These are phyloP conservation scores for Erythrobasidium hasegawianum DNA, from an alignment of 1,284 basidiomycete genomes.

Conservation along the genomic window DNA sequence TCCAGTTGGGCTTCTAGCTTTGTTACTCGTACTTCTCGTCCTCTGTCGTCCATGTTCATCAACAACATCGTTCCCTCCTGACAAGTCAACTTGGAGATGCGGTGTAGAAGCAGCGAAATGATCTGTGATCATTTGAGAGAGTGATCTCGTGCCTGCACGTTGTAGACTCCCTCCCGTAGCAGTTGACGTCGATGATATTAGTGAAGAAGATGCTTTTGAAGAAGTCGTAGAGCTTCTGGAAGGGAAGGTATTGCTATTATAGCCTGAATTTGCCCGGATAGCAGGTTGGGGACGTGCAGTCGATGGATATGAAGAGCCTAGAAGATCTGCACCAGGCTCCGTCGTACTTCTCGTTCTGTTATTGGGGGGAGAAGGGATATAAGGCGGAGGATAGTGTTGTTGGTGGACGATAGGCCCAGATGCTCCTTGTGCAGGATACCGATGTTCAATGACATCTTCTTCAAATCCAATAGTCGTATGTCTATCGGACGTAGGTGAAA, in stretches of 20 bases:
- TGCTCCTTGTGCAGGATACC: slow-evolving; percentile 58
- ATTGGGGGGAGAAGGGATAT: not conserved
- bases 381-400: slow-evolving; percentile 3
- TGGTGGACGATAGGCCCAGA: slow-evolving; percentile 39
- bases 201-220: slow-evolving; percentile 2
- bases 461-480: slow-evolving; percentile 68
- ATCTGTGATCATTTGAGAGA: slow-evolving; percentile 24
- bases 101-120: slow-evolving; percentile 26
- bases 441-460: slow-evolving; percentile 65
- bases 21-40: not conserved
- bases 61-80: not conserved
- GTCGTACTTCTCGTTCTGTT: not conserved
- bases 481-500: slow-evolving; percentile 49
- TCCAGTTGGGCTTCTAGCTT: not conserved
- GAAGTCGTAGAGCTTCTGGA: not conserved
- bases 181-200: not conserved
- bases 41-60: not conserved
- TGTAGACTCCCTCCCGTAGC: slow-evolving; percentile 20
- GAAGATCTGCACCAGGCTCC: not conserved
- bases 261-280: slow-evolving; percentile 1
- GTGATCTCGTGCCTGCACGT: slow-evolving; percentile 11
- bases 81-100: not conserved
- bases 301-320: not conserved
- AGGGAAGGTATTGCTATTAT: not conserved
- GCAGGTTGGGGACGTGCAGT: slow-evolving; percentile 16